phyloP scores from a whole-genome alignment of 306 rosid species.

The Quercus gilva region DNA sequence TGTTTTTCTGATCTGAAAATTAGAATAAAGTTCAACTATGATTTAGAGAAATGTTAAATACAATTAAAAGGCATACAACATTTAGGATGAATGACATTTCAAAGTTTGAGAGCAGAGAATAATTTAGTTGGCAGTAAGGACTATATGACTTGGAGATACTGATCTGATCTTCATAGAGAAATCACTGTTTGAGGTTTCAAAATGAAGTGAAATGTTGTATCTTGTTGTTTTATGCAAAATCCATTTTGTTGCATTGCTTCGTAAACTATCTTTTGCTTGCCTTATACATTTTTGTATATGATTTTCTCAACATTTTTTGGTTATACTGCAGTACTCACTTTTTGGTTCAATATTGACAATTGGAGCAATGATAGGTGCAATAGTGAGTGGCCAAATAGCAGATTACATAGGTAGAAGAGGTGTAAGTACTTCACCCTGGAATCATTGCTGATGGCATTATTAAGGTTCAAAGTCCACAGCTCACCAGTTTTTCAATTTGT shows the following conservation, averaged over 20 bases:
- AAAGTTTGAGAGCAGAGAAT: neutral
- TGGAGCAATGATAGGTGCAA: constrained; percentile 90
- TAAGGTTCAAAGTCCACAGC: neutral
- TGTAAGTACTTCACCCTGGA: constrained; percentile 45
- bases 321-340: constrained; percentile 52
- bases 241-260: neutral
- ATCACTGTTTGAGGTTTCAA: neutral
- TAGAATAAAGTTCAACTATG: too few relatives aligned
- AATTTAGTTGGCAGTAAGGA: neutral
- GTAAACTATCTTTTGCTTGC: neutral
- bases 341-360: constrained; percentile 84
- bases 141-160: neutral
- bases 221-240: neutral
- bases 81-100: neutral
- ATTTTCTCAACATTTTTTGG: neutral
- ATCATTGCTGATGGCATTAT: neutral
- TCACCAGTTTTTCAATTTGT: neutral
- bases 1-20: too few relatives aligned
- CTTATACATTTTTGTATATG: neutral
- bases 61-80: too few relatives aligned
- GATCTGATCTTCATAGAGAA: neutral
- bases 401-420: constrained; percentile 73
- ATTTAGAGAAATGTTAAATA: too few relatives aligned
- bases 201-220: neutral
- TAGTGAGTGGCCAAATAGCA: constrained; percentile 64